Base-by-base conservation (phyloP, 2,329 filamentous ascomycete genomes). In the Talaromyces islandicus region DNA sequence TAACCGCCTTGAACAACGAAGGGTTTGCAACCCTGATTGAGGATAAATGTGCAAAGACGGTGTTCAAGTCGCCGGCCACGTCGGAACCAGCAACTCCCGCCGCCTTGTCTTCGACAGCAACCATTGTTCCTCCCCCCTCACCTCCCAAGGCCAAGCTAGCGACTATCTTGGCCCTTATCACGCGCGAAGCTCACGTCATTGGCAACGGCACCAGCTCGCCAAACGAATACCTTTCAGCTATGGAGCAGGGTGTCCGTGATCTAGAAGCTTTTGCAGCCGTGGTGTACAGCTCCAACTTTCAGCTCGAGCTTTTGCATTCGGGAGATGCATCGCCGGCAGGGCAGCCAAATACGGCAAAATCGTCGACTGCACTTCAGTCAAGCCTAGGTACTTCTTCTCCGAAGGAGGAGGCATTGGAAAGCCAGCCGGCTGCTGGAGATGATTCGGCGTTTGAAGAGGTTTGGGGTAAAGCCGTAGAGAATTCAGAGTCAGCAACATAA, bases 181-280 rank as follows among this genome's bases (percentile, higher is more conserved):
- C 92, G 43, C 86, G 91, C 66, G 92, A 99, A 78, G 93, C 93
- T 5, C 92, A 96, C 73, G 83, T 81, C 58, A 96, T 99, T 66
- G 93, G 92, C 57, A 88, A 88, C 68, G 90, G 90, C 66, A 68
- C 71, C 5, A 73, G 73, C 41, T 70, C 76, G 14, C 76, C 76
- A 1, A 80, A 80, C 60, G 71, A 79, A 53, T 80, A 80, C 62
- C 67, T 80, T 21, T 65, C 68, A 1, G 70, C 71, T 1, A 78
- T 79, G 70, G 77, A 79, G 56, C 73, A 77, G 56, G 74, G 76
- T 21, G 78, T 80, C 0, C 74, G 75, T n/a, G 77, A 80, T 63
- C 65, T 80, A 17, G 78, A 80, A 59, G 76, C 77, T 1, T 80
- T 80, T 65, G 78, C 78, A 0, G 78, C 78, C 4, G 77, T 80